phyloP scores from a whole-genome alignment of 768 basidiomycete genomes.

The Psilocybe cubensis region DNA sequence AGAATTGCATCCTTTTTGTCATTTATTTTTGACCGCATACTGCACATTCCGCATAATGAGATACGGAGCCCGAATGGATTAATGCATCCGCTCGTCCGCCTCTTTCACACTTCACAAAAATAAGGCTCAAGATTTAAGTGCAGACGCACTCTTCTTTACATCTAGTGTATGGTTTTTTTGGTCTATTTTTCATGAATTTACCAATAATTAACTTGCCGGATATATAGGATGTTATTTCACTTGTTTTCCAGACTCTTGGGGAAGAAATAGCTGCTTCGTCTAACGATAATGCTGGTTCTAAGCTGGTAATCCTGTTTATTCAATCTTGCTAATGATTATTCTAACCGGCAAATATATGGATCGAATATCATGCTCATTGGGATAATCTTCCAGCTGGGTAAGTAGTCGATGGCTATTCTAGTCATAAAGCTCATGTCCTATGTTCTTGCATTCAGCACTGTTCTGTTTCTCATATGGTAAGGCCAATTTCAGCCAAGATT shows the following conservation, averaged over 20 bases:
- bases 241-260: constrained; percentile 59
- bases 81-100: too few species aligned
- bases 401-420: not conserved
- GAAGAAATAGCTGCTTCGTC: constrained; percentile 50
- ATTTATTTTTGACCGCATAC: too few species aligned
- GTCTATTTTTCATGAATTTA: not conserved
- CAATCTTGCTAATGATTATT: not conserved
- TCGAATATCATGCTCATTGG: constrained; percentile 56
- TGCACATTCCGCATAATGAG: too few species aligned
- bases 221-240: constrained; percentile 47
- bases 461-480: constrained; percentile 20
- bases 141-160: constrained; percentile 35
- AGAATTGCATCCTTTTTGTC: too few species aligned
- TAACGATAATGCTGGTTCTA: constrained; percentile 14
- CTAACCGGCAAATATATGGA: constrained; percentile 32
- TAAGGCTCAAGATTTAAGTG: not conserved
- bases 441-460: constrained; percentile 13
- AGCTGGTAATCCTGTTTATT: constrained; percentile 1
- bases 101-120: not conserved
- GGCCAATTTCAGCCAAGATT: not conserved
- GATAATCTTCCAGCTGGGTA: constrained; percentile 50
- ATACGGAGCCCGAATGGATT: too few species aligned
- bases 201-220: not conserved
- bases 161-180: constrained; percentile 30
- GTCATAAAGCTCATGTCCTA: constrained; percentile 10